Evolutionary conservation across 163 green algal genomes (phyloP).

Genomic region (Prototheca wickerhamii): DNA sequence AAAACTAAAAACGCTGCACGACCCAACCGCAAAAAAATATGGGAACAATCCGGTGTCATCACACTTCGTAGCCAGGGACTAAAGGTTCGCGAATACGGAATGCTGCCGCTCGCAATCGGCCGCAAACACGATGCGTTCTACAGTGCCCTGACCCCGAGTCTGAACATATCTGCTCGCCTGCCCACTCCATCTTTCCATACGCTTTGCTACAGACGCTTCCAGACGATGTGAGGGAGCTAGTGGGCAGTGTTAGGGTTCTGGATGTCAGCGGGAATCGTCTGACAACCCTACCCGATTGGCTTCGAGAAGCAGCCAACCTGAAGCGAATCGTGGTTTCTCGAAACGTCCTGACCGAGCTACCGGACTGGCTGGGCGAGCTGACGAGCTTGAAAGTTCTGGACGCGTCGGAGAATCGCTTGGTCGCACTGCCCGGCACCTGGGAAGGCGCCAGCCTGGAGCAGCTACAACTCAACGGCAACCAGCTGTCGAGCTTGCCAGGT

Average conservation of each 20-base stretch:
- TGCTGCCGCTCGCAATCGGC: too few species aligned
- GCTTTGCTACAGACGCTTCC: constrained; percentile 25
- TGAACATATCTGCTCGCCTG: too few species aligned
- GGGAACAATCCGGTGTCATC: too few species aligned
- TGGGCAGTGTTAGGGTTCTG: constrained; percentile 20
- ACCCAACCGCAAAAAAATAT: too few species aligned
- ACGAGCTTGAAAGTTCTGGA: constrained; percentile 26
- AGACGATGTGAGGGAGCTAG: constrained; percentile 10
- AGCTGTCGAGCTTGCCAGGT: constrained; percentile 26
- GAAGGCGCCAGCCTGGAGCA: too few species aligned
- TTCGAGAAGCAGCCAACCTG: constrained; percentile 16
- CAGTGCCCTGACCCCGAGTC: too few species aligned
- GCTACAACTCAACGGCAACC: constrained; percentile 45
- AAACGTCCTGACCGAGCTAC: constrained; percentile 43
- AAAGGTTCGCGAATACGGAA: too few species aligned
- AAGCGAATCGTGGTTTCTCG: constrained; percentile 34
- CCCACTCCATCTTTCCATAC: not conserved
- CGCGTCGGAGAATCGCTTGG: constrained; percentile 23
- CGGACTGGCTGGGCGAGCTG: constrained; percentile 25
- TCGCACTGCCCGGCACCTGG: not conserved
- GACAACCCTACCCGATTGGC: constrained; percentile 11
- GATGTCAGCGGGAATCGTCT: constrained; percentile 32
- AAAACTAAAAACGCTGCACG: too few species aligned
- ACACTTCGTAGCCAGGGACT: not conserved
- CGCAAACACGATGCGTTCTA: too few species aligned